Evolutionary conservation across 2,329 filamentous ascomycete species (phyloP).

Genomic region (Cordyceps pruinosa): DNA sequence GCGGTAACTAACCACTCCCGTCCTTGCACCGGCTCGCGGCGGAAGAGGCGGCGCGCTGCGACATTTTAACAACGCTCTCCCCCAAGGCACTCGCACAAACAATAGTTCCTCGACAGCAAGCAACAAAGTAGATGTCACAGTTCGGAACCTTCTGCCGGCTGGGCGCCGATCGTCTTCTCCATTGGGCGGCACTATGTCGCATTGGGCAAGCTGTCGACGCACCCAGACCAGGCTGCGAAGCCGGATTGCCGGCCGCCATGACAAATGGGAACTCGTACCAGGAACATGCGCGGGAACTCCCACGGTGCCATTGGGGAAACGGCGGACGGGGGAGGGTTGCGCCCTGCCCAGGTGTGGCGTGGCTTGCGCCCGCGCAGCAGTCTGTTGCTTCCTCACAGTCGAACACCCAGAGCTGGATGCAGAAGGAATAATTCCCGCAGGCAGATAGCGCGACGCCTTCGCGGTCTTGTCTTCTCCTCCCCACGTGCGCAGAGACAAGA

Average conservation of each 20-base stretch:
- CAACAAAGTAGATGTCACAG: not conserved
- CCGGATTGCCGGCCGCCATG: not conserved
- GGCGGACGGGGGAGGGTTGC: too few species aligned
- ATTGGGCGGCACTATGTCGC: not conserved
- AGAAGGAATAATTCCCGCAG: not conserved
- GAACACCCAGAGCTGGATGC: not conserved
- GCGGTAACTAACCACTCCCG: not conserved
- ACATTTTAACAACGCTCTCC: not conserved
- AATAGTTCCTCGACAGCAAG: not conserved
- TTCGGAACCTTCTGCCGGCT: conserved; percentile 1
- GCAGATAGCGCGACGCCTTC: not conserved
- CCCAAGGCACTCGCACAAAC: not conserved
- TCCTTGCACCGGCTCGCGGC: too few species aligned
- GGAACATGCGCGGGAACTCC: not conserved
- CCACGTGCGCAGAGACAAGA: too few species aligned
- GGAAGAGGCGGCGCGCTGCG: not conserved
- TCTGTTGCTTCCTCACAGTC: not conserved
- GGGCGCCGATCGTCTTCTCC: not conserved
- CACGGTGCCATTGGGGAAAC: not conserved
- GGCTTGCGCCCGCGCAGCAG: not conserved
- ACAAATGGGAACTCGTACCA: not conserved
- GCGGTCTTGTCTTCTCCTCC: too few species aligned
- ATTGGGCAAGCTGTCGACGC: not conserved
- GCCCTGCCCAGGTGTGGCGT: not conserved
- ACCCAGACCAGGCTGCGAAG: not conserved